phyloP scores from a whole-genome alignment of 2,329 filamentous ascomycete species.

The Aspergillus aculeatus region DNA sequence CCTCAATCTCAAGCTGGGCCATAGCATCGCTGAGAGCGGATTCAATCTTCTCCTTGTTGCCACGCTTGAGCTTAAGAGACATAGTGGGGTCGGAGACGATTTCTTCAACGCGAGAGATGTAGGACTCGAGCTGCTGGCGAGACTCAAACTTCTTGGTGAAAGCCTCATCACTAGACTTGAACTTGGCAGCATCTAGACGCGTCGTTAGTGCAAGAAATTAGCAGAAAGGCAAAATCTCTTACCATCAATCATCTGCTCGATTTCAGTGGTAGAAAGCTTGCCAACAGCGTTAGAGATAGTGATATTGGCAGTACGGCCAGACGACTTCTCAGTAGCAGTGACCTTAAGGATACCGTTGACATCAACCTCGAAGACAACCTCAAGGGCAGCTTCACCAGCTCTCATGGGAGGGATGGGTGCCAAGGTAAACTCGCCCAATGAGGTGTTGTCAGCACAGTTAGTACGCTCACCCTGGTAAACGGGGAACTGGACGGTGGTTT shows the following conservation, averaged over 20 bases:
- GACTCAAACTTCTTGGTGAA: conserved; percentile 99
- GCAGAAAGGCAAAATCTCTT: conserved; percentile 28
- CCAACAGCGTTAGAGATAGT: conserved; percentile 99
- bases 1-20: conserved; percentile 94
- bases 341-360: conserved; percentile 99
- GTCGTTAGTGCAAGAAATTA: background rate
- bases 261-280: conserved; percentile 91
- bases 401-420: conserved; percentile 83
- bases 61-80: conserved; percentile 96
- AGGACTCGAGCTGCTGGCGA: conserved; percentile 97
- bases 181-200: conserved; percentile 82
- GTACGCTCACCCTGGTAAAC: conserved; percentile 95
- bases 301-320: conserved; percentile 97
- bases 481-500: conserved; percentile 85
- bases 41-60: conserved; percentile 99
- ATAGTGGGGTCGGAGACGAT: conserved; percentile 95
- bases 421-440: conserved; percentile 93
- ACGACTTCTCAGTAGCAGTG: conserved; percentile 98
- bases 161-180: conserved; percentile 96
- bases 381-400: conserved; percentile 92
- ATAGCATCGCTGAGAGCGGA: conserved; percentile 94
- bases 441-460: conserved; percentile 98
- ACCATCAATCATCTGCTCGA: conserved; percentile 95
- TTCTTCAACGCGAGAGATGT: conserved; percentile 98
- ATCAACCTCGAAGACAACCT: conserved; percentile 98